Percentiles rank a stretch among this genome's conserved stretches.
Conservation (phyloP, 208 protist species). For the Leishmania guyanensis region DNA sequence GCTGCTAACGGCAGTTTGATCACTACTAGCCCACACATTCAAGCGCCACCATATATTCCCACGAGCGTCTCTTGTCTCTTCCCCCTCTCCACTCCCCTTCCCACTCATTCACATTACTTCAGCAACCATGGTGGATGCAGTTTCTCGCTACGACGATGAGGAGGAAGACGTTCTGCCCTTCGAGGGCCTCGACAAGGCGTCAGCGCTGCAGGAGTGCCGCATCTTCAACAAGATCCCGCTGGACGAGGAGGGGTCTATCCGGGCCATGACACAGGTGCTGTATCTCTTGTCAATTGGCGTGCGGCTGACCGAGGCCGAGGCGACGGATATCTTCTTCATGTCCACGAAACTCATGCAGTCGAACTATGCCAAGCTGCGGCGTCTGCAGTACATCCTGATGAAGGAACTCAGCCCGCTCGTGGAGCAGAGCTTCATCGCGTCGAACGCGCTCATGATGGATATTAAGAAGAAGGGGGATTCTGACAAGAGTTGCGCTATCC, state of each 20-base stretch:
- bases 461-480: conserved; percentile 95
- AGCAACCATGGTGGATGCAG: conserved; percentile 19
- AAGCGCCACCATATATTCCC: conserved; percentile 5
- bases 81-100: neutral
- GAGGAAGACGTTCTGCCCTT: conserved; percentile 91
- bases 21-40: neutral
- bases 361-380: conserved; percentile 93
- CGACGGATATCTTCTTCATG: conserved; percentile 98
- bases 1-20: neutral
- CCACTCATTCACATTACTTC: neutral
- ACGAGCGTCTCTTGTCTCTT: neutral
- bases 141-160: conserved; percentile 64
- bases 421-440: conserved; percentile 98
- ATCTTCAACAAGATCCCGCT: conserved; percentile 94
- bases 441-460: conserved; percentile 97
- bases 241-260: conserved; percentile 83
- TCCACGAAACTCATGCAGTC: conserved; percentile 98
- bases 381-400: conserved; percentile 98
- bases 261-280: conserved; percentile 95
- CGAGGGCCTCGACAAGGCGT: conserved; percentile 92
- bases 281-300: conserved; percentile 95
- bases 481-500: conserved; percentile 94
- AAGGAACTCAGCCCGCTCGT: conserved; percentile 96
- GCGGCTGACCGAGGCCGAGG: conserved; percentile 92
- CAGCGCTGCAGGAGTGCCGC: conserved; percentile 95